These are phyloP conservation scores for Saitoella complicata DNA, from an alignment of 805 yeast genomes.

Conservation along the genomic window DNA sequence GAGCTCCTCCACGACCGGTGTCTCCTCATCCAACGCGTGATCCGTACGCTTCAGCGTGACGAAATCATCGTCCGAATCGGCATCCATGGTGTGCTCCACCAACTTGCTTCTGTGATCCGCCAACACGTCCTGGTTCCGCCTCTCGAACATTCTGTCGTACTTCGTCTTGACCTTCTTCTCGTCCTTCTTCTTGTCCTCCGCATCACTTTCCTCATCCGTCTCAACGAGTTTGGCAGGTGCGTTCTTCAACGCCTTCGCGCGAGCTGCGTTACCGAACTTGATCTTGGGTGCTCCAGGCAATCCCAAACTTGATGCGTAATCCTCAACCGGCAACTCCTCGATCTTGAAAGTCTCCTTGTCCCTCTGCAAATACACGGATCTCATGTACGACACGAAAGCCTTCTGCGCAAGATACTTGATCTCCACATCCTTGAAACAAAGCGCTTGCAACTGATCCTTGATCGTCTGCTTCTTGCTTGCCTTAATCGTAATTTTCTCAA, in stretches of 20 bases:
- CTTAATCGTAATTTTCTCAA: conserved; percentile 57
- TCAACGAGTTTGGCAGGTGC: conserved; percentile 39
- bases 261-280: conserved; percentile 35
- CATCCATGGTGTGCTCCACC: conserved; percentile 25
- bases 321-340: conserved; percentile 62
- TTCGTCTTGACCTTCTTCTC: conserved; percentile 53
- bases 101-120: conserved; percentile 75
- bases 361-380: conserved; percentile 70
- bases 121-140: conserved; percentile 81
- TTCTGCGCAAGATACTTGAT: conserved; percentile 88
- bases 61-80: conserved; percentile 53
- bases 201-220: conserved; percentile 29
- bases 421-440: conserved; percentile 83
- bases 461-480: conserved; percentile 57
- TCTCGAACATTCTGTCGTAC: conserved; percentile 88
- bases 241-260: conserved; percentile 60
- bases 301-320: conserved; percentile 75
- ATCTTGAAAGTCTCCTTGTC: conserved; percentile 76
- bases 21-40: conserved; percentile 42
- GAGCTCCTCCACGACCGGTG: conserved; percentile 16
- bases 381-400: conserved; percentile 81
- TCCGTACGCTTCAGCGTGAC: conserved; percentile 64
- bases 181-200: conserved; percentile 26
- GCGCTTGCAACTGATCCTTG: conserved; percentile 67
- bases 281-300: conserved; percentile 93